Evolutionary conservation across 345 rosid genomes (phyloP), one percentile per base, ranked within the genome.

Genomic region (Cardamine occulta): DNA sequence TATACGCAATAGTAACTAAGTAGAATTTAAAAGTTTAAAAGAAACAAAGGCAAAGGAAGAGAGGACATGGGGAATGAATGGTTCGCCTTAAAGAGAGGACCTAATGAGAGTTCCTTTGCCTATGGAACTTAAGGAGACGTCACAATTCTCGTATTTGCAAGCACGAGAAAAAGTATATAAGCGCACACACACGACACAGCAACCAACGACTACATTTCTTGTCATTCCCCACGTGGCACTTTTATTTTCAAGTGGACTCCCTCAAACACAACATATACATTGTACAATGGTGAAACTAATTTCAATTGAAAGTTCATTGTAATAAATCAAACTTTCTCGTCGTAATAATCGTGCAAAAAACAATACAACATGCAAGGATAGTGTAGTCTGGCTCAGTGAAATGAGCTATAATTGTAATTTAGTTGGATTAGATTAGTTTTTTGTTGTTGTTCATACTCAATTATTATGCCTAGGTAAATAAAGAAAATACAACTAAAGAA

Each of bases 121-220:
- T 80, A 79, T 72, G 82, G 74, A 69, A 4, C 31, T 28, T 28
- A 28, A 60, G 80, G 80, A 77, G 55, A 65, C 76, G 80, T 77
- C 80, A 48, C 76, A 65, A 47, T 65, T 76, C 70, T 70, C 70
- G 75, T 56, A 53, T 66, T 85, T 82, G 80, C 79, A 85, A 83
- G 77, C 90, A 84, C 89, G 79, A 81, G 85, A 56, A 51, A 76
- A 70, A 68, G 75, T 42, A n/a, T n/a, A n/a, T n/a, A 63, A 37
- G 64, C 80, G 18, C 70, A 69, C 65, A 63, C 77, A 73, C 75
- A 70, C 57, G 74, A 68, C 80, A 76, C 80, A 56, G 35, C 58
- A 59, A 70, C 80, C 80, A 70, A 76, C 32, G 71, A 70, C 71
- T 76, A 70, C 17, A 62, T 54, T 75, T 68, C 48, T 64, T 74